Percentiles rank a stretch among this genome's conserved stretches.
Evolutionary conservation across 2,329 filamentous ascomycete species (phyloP).

Genomic region (Cryphonectria japonica): DNA sequence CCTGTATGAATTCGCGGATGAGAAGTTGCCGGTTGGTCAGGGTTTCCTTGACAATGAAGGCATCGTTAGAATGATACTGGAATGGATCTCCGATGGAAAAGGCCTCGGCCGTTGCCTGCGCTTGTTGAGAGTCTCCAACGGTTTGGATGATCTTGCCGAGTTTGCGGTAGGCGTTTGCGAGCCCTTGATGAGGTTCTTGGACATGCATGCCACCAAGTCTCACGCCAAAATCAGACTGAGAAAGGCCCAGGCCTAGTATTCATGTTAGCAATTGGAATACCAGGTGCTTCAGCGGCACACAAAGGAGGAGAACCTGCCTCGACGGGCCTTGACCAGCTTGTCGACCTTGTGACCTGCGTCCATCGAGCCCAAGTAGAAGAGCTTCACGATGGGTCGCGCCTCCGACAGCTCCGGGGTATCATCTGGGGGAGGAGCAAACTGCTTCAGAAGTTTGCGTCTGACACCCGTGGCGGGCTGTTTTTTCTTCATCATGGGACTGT

Average conservation of each 20-base stretch:
- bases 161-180: constrained; percentile 90
- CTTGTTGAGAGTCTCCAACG: constrained; percentile 92
- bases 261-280: constrained; percentile 37
- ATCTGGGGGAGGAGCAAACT: constrained; percentile 95
- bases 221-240: constrained; percentile 91
- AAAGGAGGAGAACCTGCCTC: constrained; percentile 63
- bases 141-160: constrained; percentile 92
- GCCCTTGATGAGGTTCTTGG: constrained; percentile 86
- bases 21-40: constrained; percentile 97
- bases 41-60: constrained; percentile 97
- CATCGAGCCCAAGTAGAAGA: constrained; percentile 95
- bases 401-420: constrained; percentile 94
- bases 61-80: constrained; percentile 92
- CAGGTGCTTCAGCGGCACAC: neutral
- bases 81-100: constrained; percentile 93
- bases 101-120: constrained; percentile 94
- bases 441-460: constrained; percentile 92
- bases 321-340: constrained; percentile 85
- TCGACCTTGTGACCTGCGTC: constrained; percentile 97
- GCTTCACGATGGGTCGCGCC: constrained; percentile 87
- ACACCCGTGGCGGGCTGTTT: constrained; percentile 97
- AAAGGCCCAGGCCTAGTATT: constrained; percentile 76
- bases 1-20: constrained; percentile 88
- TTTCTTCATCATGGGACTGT: constrained; percentile 92
- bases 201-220: constrained; percentile 85